These are phyloP conservation scores for Lippia alba DNA, from an alignment of 305 asterid species.

Conservation along the genomic window DNA sequence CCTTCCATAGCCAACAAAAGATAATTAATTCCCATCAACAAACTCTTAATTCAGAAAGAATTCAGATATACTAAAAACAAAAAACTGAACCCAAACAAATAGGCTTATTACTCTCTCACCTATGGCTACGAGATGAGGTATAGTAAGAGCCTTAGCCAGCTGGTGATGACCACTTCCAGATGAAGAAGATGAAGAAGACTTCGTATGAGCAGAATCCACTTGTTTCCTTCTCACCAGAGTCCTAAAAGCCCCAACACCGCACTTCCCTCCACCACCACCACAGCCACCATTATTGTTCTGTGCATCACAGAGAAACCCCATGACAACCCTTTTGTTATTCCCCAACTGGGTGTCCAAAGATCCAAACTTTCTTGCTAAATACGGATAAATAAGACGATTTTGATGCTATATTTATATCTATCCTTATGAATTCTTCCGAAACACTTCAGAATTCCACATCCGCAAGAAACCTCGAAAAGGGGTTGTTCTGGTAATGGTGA, in stretches of 20 bases:
- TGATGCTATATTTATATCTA: background rate
- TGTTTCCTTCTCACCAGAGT: conserved; percentile 84
- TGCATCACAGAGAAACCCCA: conserved; percentile 54
- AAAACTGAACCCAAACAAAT: background rate
- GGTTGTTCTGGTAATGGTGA: conserved; percentile 26
- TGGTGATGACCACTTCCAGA: conserved; percentile 50
- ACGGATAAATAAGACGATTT: background rate
- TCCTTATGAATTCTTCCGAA: background rate
- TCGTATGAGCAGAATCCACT: conserved; percentile 77
- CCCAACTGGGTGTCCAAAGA: conserved; percentile 32
- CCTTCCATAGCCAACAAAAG: conserved; percentile 12
- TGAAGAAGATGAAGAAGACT: conserved; percentile 43
- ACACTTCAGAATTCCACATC: conserved; percentile 26
- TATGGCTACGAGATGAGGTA: conserved; percentile 89
- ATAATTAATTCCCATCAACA: conserved; percentile 6
- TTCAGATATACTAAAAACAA: conserved; percentile 11
- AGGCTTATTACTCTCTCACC: conserved; percentile 43
- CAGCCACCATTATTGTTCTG: conserved; percentile 36
- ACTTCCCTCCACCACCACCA: conserved; percentile 46
- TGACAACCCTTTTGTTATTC: conserved; percentile 38
- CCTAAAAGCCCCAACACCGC: conserved; percentile 56
- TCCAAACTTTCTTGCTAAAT: conserved; percentile 31
- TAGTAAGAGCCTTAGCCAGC: conserved; percentile 81
- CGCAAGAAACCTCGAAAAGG: conserved; percentile 34
- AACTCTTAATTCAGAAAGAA: background rate